These are phyloP conservation scores for Besnoitia besnoiti DNA, from an alignment of 169 alveolate genomes.

Conservation along the genomic window DNA sequence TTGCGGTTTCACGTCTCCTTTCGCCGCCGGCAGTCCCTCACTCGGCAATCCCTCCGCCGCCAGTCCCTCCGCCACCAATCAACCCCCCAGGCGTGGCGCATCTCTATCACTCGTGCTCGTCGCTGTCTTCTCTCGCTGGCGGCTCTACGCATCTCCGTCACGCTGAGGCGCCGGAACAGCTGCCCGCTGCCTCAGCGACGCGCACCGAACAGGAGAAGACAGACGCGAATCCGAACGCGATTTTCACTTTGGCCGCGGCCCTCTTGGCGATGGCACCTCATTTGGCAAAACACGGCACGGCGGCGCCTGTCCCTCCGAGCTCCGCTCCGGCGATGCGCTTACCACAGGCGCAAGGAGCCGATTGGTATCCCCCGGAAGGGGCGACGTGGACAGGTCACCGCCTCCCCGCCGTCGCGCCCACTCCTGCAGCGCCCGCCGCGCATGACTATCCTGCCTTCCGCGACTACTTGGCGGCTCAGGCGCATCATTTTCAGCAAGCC, in stretches of 20 bases:
- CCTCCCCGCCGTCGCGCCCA: no score
- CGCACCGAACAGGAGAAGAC: background rate
- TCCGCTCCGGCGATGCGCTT: no score
- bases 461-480: no score
- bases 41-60: background rate
- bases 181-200: background rate
- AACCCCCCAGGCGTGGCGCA: background rate
- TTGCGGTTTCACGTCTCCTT: background rate
- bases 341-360: no score
- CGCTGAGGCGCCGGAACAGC: background rate
- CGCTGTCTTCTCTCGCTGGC: no score
- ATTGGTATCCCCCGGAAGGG: no score
- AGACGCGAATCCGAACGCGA: background rate
- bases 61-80: background rate
- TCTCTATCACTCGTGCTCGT: background rate
- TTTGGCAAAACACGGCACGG: background rate
- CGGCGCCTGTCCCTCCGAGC: background rate
- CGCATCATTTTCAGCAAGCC: no score
- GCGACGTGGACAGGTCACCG: no score
- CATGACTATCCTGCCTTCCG: no score
- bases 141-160: no score
- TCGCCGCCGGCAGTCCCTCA: no score
- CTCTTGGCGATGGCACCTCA: conserved; percentile 3
- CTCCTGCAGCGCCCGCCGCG: no score
- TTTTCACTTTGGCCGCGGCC: background rate